Evolutionary conservation across 2,329 filamentous ascomycete species (phyloP), one percentile per base, ranked within the genome.

Genomic region (Beauveria pseudobassiana): DNA sequence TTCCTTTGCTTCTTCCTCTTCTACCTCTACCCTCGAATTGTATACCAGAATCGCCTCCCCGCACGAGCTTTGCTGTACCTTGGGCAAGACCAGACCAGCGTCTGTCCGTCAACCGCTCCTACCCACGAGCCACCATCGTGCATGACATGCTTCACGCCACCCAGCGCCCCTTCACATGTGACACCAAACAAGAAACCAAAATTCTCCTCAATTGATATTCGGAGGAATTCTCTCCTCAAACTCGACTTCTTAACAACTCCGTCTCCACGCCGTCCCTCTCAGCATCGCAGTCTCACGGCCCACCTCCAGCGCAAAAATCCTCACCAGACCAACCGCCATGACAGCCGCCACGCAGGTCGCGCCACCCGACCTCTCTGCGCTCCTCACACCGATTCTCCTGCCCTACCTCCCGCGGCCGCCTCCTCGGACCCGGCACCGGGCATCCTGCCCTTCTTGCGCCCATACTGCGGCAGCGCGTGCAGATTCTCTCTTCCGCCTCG

Each of bases 401-500:
- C 84, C 43, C 75, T 89, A 42, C 83, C 84, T 12, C 79, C 82
- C 26, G 84, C 85, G 40, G 77, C 85, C 46, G 76, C 82, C 64
- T 85, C 85, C 28, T 78, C 81, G 18, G 74, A 82, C 63, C 85
- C 86, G 1, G 78, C 86, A 14, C 75, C 78, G 34, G 79, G 78
- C 20, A 75, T 87, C 51, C 74, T 88, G 5, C 83, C 84, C 28
- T 77, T 22, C 80, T 89, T 60, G 84, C 86, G 2, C 86, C 86
- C 28, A 87, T 88, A 62, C 78, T 88, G 40, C 81, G 86, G 49
- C 86, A 88, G 69, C 78, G 86, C 62, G 83, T 88, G 46, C 83
- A 87, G 66, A 78, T 91, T 59, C 78, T 93, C 62, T 83, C 87
- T 1, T 76, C 80, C 1, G 74, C 80, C 54, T 81, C 78, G 69